Conservation (phyloP, 2,329 filamentous ascomycete genomes). For the Ramichloridium luteum region DNA sequence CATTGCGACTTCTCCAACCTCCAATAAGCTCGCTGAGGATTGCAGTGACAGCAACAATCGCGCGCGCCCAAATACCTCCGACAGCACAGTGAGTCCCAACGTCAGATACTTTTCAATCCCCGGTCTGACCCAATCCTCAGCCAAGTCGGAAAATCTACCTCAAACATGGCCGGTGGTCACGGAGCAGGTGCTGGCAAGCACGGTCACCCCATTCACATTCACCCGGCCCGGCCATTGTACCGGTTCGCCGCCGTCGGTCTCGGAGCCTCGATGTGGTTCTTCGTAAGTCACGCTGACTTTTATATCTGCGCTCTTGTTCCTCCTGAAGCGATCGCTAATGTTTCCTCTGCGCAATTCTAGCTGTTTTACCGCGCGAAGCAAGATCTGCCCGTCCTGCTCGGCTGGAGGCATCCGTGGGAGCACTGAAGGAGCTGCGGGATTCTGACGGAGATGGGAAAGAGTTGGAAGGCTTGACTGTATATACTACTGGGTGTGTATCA, state of each 20-base stretch:
- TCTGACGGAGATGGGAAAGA: too few species aligned
- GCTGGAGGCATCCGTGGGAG: conserved; percentile 95
- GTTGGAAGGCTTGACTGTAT: too few species aligned
- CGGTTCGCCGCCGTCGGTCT: conserved; percentile 75
- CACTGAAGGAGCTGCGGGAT: too few species aligned
- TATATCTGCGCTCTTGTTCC: too few species aligned
- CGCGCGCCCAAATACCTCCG: too few species aligned
- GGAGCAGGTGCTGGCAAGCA: conserved; percentile 24
- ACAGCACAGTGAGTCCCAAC: too few species aligned
- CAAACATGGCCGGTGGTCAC: conserved; percentile 16
- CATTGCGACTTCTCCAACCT: too few species aligned
- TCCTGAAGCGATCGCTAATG: conserved; percentile 5
- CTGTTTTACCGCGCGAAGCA: conserved; percentile 94
- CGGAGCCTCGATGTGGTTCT: conserved; percentile 98
- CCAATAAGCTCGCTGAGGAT: too few species aligned
- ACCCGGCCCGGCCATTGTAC: conserved; percentile 58
- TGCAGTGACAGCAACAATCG: too few species aligned
- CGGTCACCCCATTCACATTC: conserved; percentile 45
- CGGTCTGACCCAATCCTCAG: conserved; percentile 1
- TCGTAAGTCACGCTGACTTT: conserved; percentile 52
- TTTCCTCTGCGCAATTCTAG: conserved; percentile 38
- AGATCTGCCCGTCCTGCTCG: conserved; percentile 80
- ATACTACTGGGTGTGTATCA: too few species aligned
- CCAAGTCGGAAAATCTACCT: too few species aligned
- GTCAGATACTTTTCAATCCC: too few species aligned